Conservation (phyloP, 192 early-diverging fungal species). For the Allomyces macrogynus region DNA sequence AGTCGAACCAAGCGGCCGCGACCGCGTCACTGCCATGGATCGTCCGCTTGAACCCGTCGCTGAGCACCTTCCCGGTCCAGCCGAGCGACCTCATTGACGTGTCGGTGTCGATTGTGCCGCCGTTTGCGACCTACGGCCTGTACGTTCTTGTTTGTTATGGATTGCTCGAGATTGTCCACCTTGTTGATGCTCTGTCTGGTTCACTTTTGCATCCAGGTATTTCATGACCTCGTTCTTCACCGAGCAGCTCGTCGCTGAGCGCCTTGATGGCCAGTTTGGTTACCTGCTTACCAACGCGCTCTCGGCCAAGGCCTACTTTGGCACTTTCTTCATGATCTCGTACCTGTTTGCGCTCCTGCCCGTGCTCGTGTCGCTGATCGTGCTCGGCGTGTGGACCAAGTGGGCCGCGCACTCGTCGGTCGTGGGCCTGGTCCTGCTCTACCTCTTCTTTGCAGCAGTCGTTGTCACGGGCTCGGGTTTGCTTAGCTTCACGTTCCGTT, state of each 20-base stretch:
- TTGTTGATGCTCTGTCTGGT: background rate
- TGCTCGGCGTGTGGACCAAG: constrained; percentile 15
- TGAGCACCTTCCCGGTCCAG: background rate
- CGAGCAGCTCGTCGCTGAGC: background rate
- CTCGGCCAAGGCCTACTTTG: background rate
- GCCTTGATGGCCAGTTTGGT: background rate
- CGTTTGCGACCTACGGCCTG: background rate
- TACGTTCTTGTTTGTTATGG: too few species aligned
- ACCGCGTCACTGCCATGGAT: background rate
- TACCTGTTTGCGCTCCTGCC: constrained; percentile 15
- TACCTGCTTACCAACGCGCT: background rate
- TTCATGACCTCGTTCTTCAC: background rate
- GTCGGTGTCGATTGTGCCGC: background rate
- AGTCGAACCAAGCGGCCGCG: too few species aligned
- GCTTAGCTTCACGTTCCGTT: constrained; percentile 15
- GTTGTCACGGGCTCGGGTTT: constrained; percentile 8
- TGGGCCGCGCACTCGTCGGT: constrained; percentile 11
- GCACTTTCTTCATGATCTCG: background rate
- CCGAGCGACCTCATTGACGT: background rate
- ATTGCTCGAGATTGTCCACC: background rate
- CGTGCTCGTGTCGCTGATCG: constrained; percentile 10
- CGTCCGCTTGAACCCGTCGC: background rate
- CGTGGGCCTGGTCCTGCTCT: constrained; percentile 13
- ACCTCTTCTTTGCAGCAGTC: constrained; percentile 8
- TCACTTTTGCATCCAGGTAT: too few species aligned